Base-by-base conservation (phyloP, 768 basidiomycete genomes). In the Crepidotus variabilis region DNA sequence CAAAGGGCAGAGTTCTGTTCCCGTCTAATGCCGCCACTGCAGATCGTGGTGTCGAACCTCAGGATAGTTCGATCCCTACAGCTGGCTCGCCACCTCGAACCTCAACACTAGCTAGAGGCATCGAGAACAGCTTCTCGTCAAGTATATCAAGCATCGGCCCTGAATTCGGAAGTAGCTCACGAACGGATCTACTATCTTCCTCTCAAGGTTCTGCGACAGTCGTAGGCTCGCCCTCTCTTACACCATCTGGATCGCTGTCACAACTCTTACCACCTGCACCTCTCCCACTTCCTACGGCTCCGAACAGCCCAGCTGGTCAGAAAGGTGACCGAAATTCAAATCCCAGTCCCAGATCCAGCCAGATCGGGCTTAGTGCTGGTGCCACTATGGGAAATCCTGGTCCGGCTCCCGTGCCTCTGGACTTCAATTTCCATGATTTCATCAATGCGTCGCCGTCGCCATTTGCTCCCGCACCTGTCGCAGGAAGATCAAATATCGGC, bases 1-100 rank as follows among this genome's bases (percentile, higher is more conserved):
- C 82, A 34, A 84, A 82, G 64, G 88, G 88, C 23, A 78, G 89
- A 33, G 85, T 92, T 28, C 75, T 92, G 34, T 91, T 92, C 71
- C 78, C 86, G 45, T 77, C 78, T 51, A 66, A 59, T 28, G 8
- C 28, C 33, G 49, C 66, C 62, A 60, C 60, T 51, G 52, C 60
- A 54, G 70, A 69, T 55, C 61, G 60, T 51, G 54, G 36, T 50
- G 39, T 63, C 55, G 64, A 58, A 51, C 58, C 58, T 50, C 60
- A 63, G 47, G 60, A 58, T 49, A 57, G 54, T 24, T 47, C 65
- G 23, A 50, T 61, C 32, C 63, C 57, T 57, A 59, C 61, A 51
- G 60, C 60, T 54, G 60, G 63, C 45, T 48, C 62, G 43, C 54
- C 64, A 13, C 60, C 62, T 50, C 57, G 59, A 48, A 48, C 59